Conservation (phyloP, 2,329 filamentous ascomycete species). For the Pyrenochaeta sp. region DNA sequence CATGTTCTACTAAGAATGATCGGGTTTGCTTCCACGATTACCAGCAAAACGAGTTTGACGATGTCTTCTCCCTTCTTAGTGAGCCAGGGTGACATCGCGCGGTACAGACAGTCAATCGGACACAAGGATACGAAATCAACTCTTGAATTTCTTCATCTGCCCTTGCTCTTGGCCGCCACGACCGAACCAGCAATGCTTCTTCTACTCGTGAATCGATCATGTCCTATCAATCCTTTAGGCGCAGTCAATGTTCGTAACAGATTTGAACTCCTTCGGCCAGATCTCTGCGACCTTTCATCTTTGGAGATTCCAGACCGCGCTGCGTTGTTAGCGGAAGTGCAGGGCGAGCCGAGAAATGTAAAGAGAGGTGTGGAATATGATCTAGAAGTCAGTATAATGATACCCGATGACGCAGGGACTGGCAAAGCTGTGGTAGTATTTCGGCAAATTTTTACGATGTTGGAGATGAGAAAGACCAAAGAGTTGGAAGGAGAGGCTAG, state of each 20-base stretch:
- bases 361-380: slow-evolving; percentile 11
- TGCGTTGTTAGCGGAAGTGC: slow-evolving; percentile 3
- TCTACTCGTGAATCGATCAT: slow-evolving; percentile 8
- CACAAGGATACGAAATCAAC: neutral
- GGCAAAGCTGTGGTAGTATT: slow-evolving; percentile 1
- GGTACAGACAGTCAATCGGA: slow-evolving; percentile 5
- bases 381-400: slow-evolving; percentile 5
- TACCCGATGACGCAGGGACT: neutral
- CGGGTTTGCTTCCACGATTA: neutral
- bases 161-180: slow-evolving; percentile 9
- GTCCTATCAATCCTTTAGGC: slow-evolving; percentile 11
- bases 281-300: slow-evolving; percentile 4
- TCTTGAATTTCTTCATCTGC: slow-evolving; percentile 3
- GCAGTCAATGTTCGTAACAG: slow-evolving; percentile 13
- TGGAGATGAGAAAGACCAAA: slow-evolving; percentile 6
- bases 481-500: no score
- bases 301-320: slow-evolving; percentile 1
- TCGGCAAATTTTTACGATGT: slow-evolving; percentile 12
- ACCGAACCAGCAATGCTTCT: slow-evolving; percentile 14
- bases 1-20: neutral
- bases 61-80: slow-evolving; percentile 7
- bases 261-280: slow-evolving; percentile 8
- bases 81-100: slow-evolving; percentile 4
- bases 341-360: neutral
- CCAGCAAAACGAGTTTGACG: neutral